phyloP scores from a whole-genome alignment of 805 yeast genomes.

The Candida argentea region DNA sequence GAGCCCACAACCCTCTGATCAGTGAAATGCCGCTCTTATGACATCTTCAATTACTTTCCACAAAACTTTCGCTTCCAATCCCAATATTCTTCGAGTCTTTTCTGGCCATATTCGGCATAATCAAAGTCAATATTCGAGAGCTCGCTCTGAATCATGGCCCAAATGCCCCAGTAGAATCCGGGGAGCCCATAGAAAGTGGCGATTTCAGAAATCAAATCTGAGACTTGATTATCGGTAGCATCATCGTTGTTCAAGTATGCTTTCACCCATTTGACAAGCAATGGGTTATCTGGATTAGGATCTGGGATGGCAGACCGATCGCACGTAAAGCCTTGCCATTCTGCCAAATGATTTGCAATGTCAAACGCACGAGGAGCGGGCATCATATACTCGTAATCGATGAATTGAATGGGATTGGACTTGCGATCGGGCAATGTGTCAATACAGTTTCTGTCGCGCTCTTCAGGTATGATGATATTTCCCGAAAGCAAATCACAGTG shows the following conservation, averaged over 20 bases:
- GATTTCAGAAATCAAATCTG: constrained; percentile 44
- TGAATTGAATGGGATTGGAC: constrained; percentile 42
- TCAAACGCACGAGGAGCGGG: constrained; percentile 69
- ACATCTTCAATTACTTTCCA: background rate
- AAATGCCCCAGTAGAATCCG: constrained; percentile 78
- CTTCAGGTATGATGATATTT: constrained; percentile 51
- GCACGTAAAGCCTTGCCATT: constrained; percentile 79
- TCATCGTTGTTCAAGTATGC: constrained; percentile 37
- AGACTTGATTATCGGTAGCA: constrained; percentile 23
- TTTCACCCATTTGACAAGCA: constrained; percentile 47
- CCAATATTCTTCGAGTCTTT: constrained; percentile 59
- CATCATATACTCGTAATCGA: constrained; percentile 65
- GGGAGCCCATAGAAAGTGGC: constrained; percentile 63
- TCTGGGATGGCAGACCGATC: constrained; percentile 48
- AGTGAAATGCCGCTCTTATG: too few relatives aligned
- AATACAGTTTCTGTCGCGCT: constrained; percentile 8
- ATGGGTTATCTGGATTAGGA: constrained; percentile 33
- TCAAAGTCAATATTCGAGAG: constrained; percentile 66
- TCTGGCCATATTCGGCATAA: constrained; percentile 49
- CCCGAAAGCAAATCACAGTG: constrained; percentile 73
- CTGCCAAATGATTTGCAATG: constrained; percentile 65
- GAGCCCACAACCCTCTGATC: too few relatives aligned
- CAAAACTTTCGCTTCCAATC: constrained; percentile 45
- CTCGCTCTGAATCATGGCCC: constrained; percentile 69
- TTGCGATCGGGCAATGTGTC: constrained; percentile 8